These are phyloP conservation scores for Russula earlei DNA, from an alignment of 768 basidiomycete genomes.

Conservation along the genomic window DNA sequence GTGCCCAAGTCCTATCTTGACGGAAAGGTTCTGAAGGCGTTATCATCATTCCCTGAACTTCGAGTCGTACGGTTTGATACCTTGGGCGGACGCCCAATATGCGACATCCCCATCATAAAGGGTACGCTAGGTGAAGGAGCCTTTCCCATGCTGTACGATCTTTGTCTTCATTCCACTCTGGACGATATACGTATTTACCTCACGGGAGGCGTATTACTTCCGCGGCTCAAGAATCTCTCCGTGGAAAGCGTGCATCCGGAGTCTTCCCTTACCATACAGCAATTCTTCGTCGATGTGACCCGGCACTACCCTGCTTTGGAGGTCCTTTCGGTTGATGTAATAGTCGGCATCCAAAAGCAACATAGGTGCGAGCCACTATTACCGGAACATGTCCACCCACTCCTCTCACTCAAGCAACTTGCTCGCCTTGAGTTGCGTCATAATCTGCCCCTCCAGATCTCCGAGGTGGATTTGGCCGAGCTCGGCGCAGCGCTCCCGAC, in stretches of 20 bases:
- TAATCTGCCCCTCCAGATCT: conserved; percentile 16
- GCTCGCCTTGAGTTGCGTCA: conserved; percentile 18
- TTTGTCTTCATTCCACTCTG: conserved; percentile 16
- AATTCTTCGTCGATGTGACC: conserved; percentile 9
- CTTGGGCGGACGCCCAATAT: background rate
- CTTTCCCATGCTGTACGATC: conserved; percentile 15
- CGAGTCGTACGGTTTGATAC: conserved; percentile 14
- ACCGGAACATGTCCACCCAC: conserved; percentile 8
- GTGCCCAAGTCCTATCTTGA: conserved; percentile 12
- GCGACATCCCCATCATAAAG: background rate
- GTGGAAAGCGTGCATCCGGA: conserved; percentile 12
- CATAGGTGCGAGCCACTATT: conserved; percentile 2
- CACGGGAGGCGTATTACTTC: conserved; percentile 10
- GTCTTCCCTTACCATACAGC: background rate
- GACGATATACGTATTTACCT: conserved; percentile 16
- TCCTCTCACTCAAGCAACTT: conserved; percentile 16
- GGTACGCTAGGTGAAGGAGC: conserved; percentile 7
- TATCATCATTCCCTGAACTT: conserved; percentile 14
- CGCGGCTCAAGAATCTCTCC: conserved; percentile 7
- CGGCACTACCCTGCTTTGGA: conserved; percentile 13
- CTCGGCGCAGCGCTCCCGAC: conserved; percentile 13
- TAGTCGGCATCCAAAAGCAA: conserved; percentile 6
- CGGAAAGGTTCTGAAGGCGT: background rate
- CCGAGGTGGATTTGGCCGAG: conserved; percentile 14
- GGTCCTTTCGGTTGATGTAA: conserved; percentile 9